Percentiles rank a stretch among this genome's conserved stretches.
These are phyloP conservation scores for Trematosphaeria pertusa DNA, from an alignment of 2,329 filamentous ascomycete genomes.

Conservation along the genomic window DNA sequence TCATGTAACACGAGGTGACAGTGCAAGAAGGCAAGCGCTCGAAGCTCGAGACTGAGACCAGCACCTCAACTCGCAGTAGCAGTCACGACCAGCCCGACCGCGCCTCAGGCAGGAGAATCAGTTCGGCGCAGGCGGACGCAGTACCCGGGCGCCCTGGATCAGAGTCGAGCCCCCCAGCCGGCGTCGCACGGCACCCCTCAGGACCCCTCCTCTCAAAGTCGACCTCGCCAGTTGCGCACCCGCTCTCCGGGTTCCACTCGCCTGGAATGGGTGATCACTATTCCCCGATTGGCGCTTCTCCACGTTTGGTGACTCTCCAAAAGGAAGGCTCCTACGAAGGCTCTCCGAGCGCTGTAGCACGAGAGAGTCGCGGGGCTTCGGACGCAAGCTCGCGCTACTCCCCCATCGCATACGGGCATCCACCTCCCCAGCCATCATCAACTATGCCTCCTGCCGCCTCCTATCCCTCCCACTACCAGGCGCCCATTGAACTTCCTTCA, in stretches of 20 bases:
- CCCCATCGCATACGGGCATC: constrained; percentile 23
- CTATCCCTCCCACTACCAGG: constrained; percentile 30
- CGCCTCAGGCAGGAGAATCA: constrained; percentile 31
- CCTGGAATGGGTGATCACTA: constrained; percentile 42
- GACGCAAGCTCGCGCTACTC: constrained; percentile 29
- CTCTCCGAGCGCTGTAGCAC: constrained; percentile 21
- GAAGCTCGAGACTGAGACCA: constrained; percentile 50
- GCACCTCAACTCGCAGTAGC: constrained; percentile 36
- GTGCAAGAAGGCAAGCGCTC: constrained; percentile 52
- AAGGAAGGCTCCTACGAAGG: constrained; percentile 36
- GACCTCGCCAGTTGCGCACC: constrained; percentile 40
- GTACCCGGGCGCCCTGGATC: constrained; percentile 24
- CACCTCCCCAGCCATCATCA: constrained; percentile 21
- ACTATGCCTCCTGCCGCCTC: constrained; percentile 26
- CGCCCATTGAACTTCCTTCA: constrained; percentile 36
- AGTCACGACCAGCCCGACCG: constrained; percentile 41
- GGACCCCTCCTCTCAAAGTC: constrained; percentile 38
- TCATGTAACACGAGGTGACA: constrained; percentile 24
- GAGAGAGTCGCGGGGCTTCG: constrained; percentile 27
- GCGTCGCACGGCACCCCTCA: constrained; percentile 31
- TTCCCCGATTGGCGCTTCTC: constrained; percentile 44
- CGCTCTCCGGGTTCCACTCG: constrained; percentile 42
- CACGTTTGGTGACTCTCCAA: constrained; percentile 33
- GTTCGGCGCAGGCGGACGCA: constrained; percentile 32
- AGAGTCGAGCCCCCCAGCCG: constrained; percentile 38